Evolutionary conservation across 208 protist species (phyloP), one percentile per base, ranked within the genome.

Genomic region (Angomonas deanei): DNA sequence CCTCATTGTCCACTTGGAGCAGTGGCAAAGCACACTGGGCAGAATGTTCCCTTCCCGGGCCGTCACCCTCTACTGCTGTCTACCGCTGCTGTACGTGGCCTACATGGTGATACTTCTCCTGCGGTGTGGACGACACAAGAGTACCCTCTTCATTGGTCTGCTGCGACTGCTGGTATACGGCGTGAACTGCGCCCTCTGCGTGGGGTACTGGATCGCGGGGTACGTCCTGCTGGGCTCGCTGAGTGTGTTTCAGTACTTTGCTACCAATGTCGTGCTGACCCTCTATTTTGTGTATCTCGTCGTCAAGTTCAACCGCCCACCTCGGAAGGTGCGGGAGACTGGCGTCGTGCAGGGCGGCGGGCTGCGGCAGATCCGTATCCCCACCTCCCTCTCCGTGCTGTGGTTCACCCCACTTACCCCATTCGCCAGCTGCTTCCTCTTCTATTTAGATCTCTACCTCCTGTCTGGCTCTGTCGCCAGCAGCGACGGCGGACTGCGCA

Each of bases 11-110:
- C 75, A 86, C 59, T 46, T 87, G 17, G 38, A 83, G 19, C 63
- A 66, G 48, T 91, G 84, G 80, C 84, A 91, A 33, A 81, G 70
- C 50, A 32, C 62, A 1, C 23, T 91, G 28, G 77, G 74, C 19
- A 58, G 77, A 27, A 58, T 87, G 61, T 85, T 87, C 50, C 84
- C 84, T 15, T 87, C 84, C 3, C 32, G 66, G 21, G 61, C 84
- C 15, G 75, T 91, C 36, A 87, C 80, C 6, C 72, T 91, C 28
- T 91, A 86, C 60, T 72, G 66, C 57, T 84, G 80, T 52, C 65
- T 91, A 1, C 60, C 64, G 23, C 50, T 91, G 10, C 57, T 90
- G 47, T 90, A 86, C 53, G 23, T 72, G 63, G 49, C 72, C 10
- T 61, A 70, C 3, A 62, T 84, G 21, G 13, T 80, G 5, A 52